Conservation (phyloP, 1,139 yeast species). For the Candida mesenterica region DNA sequence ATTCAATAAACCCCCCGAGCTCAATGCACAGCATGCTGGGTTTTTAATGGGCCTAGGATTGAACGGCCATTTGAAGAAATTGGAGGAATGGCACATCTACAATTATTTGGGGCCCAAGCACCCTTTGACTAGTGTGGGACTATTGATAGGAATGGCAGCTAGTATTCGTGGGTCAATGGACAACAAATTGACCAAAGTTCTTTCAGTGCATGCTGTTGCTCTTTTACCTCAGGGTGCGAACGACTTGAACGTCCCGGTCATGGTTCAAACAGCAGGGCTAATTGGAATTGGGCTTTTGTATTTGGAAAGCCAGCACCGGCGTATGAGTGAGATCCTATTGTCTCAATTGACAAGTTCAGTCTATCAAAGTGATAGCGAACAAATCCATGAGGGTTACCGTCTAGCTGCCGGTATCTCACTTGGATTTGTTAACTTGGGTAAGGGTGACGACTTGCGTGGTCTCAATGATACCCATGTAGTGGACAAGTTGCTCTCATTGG, state of each 20-base stretch:
- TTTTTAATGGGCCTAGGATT: conserved; percentile 89
- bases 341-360: conserved; percentile 63
- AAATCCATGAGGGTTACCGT: conserved; percentile 78
- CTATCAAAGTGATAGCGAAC: conserved; percentile 53
- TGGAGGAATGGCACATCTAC: conserved; percentile 97
- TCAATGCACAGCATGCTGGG: conserved; percentile 90
- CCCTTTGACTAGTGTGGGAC: conserved; percentile 79
- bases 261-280: conserved; percentile 90
- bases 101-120: conserved; percentile 92
- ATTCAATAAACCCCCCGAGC: conserved; percentile 71
- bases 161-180: conserved; percentile 84
- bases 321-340: conserved; percentile 81
- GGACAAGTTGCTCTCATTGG: conserved; percentile 61
- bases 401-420: conserved; percentile 86
- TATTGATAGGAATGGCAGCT: conserved; percentile 90
- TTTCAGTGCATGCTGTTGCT: conserved; percentile 92
- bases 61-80: conserved; percentile 77
- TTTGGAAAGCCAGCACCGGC: conserved; percentile 72
- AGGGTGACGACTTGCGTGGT: conserved; percentile 63
- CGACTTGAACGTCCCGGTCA: conserved; percentile 77
- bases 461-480: conserved; percentile 68
- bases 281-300: conserved; percentile 87
- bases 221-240: conserved; percentile 88
- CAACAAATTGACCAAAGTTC: conserved; percentile 80
- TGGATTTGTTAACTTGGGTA: conserved; percentile 84